Evolutionary conservation across 2,329 filamentous ascomycete genomes (phyloP).

Genomic region (Alternaria atra): DNA sequence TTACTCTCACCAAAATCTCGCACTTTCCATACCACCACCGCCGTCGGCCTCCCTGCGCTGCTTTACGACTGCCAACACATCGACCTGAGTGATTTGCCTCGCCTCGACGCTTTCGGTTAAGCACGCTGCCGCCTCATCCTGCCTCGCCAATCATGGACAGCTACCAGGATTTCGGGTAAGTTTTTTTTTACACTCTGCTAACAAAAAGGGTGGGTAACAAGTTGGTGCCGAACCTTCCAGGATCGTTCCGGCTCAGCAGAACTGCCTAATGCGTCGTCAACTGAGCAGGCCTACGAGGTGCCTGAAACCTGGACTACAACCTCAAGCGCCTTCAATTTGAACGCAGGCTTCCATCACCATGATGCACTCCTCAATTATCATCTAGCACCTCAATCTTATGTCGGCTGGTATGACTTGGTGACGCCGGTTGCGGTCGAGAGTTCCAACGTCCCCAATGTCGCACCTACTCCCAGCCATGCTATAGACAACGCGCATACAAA

Average conservation of each 20-base stretch:
- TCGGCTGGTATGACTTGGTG: background rate
- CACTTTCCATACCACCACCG: background rate
- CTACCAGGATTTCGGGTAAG: background rate
- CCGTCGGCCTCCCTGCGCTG: background rate
- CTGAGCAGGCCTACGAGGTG: background rate
- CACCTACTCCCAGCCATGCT: too few relatives aligned
- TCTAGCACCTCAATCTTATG: background rate
- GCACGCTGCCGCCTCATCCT: background rate
- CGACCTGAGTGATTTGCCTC: background rate
- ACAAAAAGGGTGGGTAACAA: slow-evolving; percentile 11
- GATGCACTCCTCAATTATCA: background rate
- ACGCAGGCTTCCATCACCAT: background rate
- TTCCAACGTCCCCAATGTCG: too few relatives aligned
- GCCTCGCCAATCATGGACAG: slow-evolving; percentile 8
- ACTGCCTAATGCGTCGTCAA: too few relatives aligned
- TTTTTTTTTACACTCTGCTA: slow-evolving; percentile 11
- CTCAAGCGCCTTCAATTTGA: background rate
- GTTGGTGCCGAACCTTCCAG: too few relatives aligned
- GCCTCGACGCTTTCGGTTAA: background rate
- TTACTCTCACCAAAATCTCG: background rate
- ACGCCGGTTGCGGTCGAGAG: background rate
- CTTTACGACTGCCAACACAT: slow-evolving; percentile 9
- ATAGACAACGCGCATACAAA: too few relatives aligned
- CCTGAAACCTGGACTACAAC: background rate
- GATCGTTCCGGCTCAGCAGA: too few relatives aligned